phyloP scores from a whole-genome alignment of 768 basidiomycete species.

The Lyophyllum atratum region DNA sequence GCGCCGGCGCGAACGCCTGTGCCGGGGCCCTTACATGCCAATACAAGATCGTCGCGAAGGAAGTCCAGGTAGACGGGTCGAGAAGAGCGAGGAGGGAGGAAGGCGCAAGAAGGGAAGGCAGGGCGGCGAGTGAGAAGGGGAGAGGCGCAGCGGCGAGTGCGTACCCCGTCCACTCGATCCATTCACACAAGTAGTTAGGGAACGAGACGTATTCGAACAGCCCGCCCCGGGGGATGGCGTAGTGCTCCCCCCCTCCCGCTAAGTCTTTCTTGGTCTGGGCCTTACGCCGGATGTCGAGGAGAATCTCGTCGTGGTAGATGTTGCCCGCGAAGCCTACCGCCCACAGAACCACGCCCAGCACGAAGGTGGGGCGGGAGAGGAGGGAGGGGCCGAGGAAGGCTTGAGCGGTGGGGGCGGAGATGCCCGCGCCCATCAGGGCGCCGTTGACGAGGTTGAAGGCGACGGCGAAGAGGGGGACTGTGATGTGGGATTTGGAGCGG shows the following conservation, averaged over 20 bases:
- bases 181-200: conserved; percentile 95
- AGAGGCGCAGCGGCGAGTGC: conserved; percentile 71
- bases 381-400: conserved; percentile 37
- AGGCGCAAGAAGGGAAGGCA: too few relatives aligned
- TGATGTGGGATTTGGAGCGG: conserved; percentile 73
- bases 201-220: conserved; percentile 81
- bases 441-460: conserved; percentile 78
- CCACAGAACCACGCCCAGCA: conserved; percentile 69
- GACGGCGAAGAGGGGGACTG: conserved; percentile 55
- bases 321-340: conserved; percentile 74
- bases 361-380: conserved; percentile 49
- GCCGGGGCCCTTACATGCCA: too few relatives aligned
- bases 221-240: conserved; percentile 74
- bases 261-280: conserved; percentile 42
- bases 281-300: conserved; percentile 77
- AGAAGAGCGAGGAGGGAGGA: conserved; percentile 51
- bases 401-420: conserved; percentile 57
- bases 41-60: not conserved
- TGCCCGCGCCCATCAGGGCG: conserved; percentile 65
- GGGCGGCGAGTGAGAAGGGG: too few relatives aligned
- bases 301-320: conserved; percentile 86
- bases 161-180: conserved; percentile 93
- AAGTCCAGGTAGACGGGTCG: conserved; percentile 10
- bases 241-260: conserved; percentile 19
- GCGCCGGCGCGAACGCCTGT: conserved; percentile 40